A percentile compares a stretch with the other conserved stretches of the same genome.
Conservation (phyloP, 352 stramenopile genomes). For the Hyaloperonospora brassicae region DNA sequence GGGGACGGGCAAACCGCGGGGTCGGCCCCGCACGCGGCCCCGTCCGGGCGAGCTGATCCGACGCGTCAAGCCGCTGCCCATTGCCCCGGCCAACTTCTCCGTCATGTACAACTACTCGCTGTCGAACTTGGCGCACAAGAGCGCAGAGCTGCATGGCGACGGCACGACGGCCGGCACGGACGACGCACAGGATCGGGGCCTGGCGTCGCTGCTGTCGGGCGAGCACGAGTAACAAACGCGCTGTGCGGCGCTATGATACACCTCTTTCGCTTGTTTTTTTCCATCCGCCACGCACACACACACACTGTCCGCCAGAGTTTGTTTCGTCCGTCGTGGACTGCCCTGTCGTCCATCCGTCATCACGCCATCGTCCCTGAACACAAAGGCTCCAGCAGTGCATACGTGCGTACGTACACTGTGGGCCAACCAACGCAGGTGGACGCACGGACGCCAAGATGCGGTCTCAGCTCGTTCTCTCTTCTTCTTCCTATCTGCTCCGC, state of each 20-base stretch:
- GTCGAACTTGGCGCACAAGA: conserved; percentile 45
- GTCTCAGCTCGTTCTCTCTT: too few species aligned
- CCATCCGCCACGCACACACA: too few species aligned
- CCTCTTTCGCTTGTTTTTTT: too few species aligned
- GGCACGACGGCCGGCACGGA: conserved; percentile 11
- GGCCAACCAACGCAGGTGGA: too few species aligned
- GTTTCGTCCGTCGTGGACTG: too few species aligned
- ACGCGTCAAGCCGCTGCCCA: conserved; percentile 58
- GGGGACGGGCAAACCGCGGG: conserved; percentile 60
- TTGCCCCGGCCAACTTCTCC: conserved; percentile 67
- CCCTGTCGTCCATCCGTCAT: too few species aligned
- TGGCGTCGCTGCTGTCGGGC: conserved; percentile 37
- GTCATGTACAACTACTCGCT: conserved; percentile 73
- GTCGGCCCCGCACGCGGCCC: conserved; percentile 59
- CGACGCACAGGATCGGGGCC: conserved; percentile 34
- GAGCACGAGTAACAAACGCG: conserved; percentile 42
- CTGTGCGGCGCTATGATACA: conserved; percentile 7
- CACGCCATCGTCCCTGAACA: too few species aligned
- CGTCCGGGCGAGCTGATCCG: conserved; percentile 68
- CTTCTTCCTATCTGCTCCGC: too few species aligned
- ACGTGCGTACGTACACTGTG: too few species aligned
- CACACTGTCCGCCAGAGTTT: too few species aligned
- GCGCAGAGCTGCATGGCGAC: conserved; percentile 35
- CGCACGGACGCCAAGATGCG: too few species aligned
- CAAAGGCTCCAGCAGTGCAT: too few species aligned